phyloP scores from a whole-genome alignment of 2,329 filamentous ascomycete species.

The Lachnellula arida region DNA sequence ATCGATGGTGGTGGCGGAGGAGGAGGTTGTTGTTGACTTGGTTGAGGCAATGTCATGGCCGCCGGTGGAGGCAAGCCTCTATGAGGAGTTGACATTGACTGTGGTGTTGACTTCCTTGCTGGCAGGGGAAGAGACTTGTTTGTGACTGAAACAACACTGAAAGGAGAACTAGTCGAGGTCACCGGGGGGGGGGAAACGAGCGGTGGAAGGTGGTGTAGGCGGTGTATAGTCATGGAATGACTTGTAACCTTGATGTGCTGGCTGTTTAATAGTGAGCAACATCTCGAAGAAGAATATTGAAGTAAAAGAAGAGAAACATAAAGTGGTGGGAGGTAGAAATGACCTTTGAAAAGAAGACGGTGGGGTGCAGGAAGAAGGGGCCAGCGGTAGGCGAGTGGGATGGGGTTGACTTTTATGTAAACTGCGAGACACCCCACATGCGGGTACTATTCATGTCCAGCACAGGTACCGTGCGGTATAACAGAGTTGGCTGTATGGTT shows the following conservation, averaged over 20 bases:
- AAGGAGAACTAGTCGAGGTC: conserved; percentile 31
- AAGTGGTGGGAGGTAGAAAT: conserved; percentile 21
- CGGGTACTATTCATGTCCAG: conserved; percentile 21
- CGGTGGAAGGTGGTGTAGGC: conserved; percentile 36
- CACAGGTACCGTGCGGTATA: conserved; percentile 27
- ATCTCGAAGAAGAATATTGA: conserved; percentile 34
- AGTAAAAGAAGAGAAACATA: conserved; percentile 28
- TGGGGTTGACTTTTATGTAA: conserved; percentile 24
- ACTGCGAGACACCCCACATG: conserved; percentile 25
- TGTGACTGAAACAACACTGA: conserved; percentile 26
- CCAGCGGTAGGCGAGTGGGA: conserved; percentile 20
- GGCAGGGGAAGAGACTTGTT: conserved; percentile 30
- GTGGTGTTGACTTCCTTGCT: conserved; percentile 38
- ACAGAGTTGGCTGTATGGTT: conserved; percentile 16
- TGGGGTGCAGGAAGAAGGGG: conserved; percentile 16
- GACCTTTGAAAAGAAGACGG: conserved; percentile 24
- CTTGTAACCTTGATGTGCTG: conserved; percentile 42
- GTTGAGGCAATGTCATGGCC: conserved; percentile 54
- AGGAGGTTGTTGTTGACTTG: conserved; percentile 13
- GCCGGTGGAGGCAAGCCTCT: conserved; percentile 65
- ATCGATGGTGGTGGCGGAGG: conserved; percentile 15
- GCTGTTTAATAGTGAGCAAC: conserved; percentile 48
- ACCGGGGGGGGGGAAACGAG: conserved; percentile 38
- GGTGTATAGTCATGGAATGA: conserved; percentile 45
- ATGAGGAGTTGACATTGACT: conserved; percentile 65